Conservation (phyloP, 2,329 filamentous ascomycete species). For the Fusarium setosum region DNA sequence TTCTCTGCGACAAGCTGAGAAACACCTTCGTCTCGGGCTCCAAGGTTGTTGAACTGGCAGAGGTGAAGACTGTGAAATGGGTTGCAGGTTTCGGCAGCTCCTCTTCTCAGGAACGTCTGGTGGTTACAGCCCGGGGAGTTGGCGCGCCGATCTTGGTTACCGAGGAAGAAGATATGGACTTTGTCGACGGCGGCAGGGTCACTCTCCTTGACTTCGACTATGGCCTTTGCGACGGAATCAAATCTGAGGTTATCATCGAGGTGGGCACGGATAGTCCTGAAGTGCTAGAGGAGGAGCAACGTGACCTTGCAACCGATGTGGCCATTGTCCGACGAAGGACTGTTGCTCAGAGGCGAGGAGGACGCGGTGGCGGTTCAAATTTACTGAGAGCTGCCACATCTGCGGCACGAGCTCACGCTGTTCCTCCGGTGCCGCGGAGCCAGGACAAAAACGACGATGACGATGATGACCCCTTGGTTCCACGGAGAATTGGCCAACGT, state of each 20-base stretch:
- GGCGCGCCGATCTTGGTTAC: slow-evolving; percentile 66
- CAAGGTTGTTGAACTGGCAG: slow-evolving; percentile 72
- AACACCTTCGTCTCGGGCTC: slow-evolving; percentile 78
- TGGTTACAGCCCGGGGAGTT: slow-evolving; percentile 80
- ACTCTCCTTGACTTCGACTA: slow-evolving; percentile 81
- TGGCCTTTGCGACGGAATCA: slow-evolving; percentile 63
- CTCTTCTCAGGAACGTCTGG: slow-evolving; percentile 65
- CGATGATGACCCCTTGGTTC: slow-evolving; percentile 64
- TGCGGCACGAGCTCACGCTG: slow-evolving; percentile 43
- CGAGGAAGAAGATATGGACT: slow-evolving; percentile 78
- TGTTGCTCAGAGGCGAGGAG: slow-evolving; percentile 70
- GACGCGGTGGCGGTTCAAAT: slow-evolving; percentile 52
- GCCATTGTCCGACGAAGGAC: slow-evolving; percentile 82
- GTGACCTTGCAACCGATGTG: slow-evolving; percentile 81
- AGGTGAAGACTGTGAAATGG: slow-evolving; percentile 78
- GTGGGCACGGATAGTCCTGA: slow-evolving; percentile 78
- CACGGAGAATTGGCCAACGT: slow-evolving; percentile 57
- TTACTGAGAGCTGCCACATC: slow-evolving; percentile 63
- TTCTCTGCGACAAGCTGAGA: slow-evolving; percentile 73
- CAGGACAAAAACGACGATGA: slow-evolving; percentile 43
- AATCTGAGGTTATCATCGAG: slow-evolving; percentile 74
- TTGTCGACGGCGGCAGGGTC: slow-evolving; percentile 82
- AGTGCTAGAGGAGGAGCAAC: slow-evolving; percentile 76
- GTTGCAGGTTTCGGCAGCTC: slow-evolving; percentile 66
- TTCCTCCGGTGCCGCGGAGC: slow-evolving; percentile 41